phyloP scores from a whole-genome alignment of 805 yeast species.

The Tetrapisispora iriomotensis region DNA sequence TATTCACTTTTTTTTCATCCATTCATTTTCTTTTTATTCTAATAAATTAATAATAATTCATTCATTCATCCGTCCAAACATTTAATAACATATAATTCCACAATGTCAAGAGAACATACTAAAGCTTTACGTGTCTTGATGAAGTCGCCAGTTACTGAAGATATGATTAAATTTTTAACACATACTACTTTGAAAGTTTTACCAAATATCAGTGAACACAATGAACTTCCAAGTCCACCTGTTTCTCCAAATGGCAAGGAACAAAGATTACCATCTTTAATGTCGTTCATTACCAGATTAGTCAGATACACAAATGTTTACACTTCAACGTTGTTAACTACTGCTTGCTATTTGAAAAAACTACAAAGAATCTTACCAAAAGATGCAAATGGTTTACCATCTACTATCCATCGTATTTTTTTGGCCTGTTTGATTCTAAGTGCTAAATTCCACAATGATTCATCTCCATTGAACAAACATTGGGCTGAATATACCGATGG shows the following conservation, averaged over 20 bases:
- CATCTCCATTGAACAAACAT: constrained; percentile 66
- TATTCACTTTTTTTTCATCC: no score
- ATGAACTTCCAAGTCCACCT: constrained; percentile 28
- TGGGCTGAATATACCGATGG: constrained; percentile 78
- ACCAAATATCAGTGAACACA: constrained; percentile 38
- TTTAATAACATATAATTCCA: no score
- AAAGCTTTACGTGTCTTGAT: constrained; percentile 53
- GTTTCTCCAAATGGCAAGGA: constrained; percentile 18
- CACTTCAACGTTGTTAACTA: constrained; percentile 67
- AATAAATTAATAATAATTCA: not conserved
- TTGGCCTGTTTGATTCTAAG: constrained; percentile 65
- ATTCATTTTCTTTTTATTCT: no score
- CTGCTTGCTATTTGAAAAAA: constrained; percentile 57
- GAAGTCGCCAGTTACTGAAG: constrained; percentile 61
- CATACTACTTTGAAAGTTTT: constrained; percentile 56
- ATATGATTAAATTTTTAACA: constrained; percentile 62
- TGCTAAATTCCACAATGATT: constrained; percentile 67
- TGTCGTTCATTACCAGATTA: constrained; percentile 62
- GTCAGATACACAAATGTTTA: constrained; percentile 72
- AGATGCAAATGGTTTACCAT: constrained; percentile 68
- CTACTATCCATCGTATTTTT: constrained; percentile 71
- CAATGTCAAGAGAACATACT: constrained; percentile 24
- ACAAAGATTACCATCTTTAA: constrained; percentile 46
- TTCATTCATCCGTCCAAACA: not conserved
- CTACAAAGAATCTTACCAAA: constrained; percentile 52